A percentile compares a stretch with the other conserved stretches of the same genome.
These are phyloP conservation scores for Clitopilus hobsonii DNA, from an alignment of 768 basidiomycete species.

Conservation along the genomic window DNA sequence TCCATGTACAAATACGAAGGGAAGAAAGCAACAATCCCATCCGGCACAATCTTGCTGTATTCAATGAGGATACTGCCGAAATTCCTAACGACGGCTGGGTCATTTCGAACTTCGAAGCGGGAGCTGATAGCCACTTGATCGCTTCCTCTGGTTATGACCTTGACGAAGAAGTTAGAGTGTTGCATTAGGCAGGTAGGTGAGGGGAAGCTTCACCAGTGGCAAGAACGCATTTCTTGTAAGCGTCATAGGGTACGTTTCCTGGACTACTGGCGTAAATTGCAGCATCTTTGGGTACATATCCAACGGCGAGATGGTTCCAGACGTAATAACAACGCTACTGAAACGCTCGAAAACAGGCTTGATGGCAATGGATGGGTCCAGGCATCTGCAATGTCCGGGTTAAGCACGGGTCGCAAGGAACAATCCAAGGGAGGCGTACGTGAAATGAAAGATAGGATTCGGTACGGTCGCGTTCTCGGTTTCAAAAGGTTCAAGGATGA, in stretches of 20 bases:
- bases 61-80: constrained; percentile 98
- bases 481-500: constrained; percentile 97
- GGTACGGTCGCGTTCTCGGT: constrained; percentile 98
- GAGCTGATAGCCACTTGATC: constrained; percentile 99
- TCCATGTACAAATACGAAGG: constrained; percentile 99
- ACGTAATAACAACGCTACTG: constrained; percentile 97
- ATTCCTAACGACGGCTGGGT: constrained; percentile 97
- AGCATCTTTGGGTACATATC: constrained; percentile 99
- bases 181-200: constrained; percentile 2
- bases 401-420: constrained; percentile 4
- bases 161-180: constrained; percentile 6
- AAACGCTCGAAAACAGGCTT: constrained; percentile 98
- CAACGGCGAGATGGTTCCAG: constrained; percentile 95
- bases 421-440: constrained; percentile 40
- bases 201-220: constrained; percentile 66
- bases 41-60: constrained; percentile 96
- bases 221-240: constrained; percentile 94
- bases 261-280: constrained; percentile 93
- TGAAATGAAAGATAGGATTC: constrained; percentile 97
- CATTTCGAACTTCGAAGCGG: constrained; percentile 97
- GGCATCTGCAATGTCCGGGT: constrained; percentile 55
- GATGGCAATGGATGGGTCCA: constrained; percentile 96
- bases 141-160: constrained; percentile 97
- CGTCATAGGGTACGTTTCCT: constrained; percentile 98
- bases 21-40: constrained; percentile 98